Evolutionary conservation across 345 rosid species (phyloP).

Genomic region (Fremontodendron californicum): DNA sequence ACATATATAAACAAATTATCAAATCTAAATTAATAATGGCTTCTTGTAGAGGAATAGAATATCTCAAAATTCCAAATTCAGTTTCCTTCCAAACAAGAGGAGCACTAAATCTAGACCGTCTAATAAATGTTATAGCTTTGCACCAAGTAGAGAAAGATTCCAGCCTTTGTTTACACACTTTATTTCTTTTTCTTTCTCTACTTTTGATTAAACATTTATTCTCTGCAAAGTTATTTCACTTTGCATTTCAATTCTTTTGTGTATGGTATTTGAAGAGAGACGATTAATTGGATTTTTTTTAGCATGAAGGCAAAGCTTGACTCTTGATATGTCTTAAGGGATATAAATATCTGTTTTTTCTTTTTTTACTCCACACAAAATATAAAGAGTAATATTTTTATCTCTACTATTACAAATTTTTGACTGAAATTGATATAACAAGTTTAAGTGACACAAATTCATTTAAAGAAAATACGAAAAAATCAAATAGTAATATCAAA

Average conservation of each 20-base stretch:
- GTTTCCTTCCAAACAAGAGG: background rate
- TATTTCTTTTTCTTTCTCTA: background rate
- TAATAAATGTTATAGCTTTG: background rate
- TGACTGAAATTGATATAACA: no score
- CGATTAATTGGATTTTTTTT: background rate
- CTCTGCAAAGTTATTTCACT: background rate
- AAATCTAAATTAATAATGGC: background rate
- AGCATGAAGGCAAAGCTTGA: no score
- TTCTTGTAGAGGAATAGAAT: background rate
- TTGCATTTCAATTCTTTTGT: background rate
- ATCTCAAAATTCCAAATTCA: background rate
- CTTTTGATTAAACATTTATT: background rate
- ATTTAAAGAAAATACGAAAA: no score
- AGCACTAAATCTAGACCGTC: background rate
- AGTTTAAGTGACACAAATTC: no score
- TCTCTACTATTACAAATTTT: no score
- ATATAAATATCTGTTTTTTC: no score
- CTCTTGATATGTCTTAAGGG: no score
- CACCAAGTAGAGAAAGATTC: background rate
- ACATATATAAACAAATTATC: background rate
- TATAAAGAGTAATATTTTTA: no score
- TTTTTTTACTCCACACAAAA: no score
- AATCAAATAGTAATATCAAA: no score
- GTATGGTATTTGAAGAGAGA: background rate
- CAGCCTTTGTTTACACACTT: background rate